Base-by-base conservation (phyloP, 305 asterid species). In the Fraxinus greggii region DNA sequence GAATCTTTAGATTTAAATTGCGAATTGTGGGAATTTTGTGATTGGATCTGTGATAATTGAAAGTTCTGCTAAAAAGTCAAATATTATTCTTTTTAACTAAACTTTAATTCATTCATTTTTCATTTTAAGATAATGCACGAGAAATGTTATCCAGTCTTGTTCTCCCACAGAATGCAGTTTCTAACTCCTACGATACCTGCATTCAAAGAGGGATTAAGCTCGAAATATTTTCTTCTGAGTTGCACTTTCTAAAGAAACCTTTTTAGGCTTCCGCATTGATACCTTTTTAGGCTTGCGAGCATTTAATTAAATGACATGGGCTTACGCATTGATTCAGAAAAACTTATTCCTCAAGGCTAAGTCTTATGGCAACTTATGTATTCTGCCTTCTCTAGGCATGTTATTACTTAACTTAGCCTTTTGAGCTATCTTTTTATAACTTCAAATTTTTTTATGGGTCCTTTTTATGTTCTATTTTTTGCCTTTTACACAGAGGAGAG, bases 21-120 rank as follows among this genome's bases (percentile, higher is more conserved):
- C n/a, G 54, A 24, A 32, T 74, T 80, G 78, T n/a, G 75, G 51
- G 86, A 29, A 48, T 35, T 42, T 77, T 40, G 78, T 13, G 8
- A 6, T 29, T 69, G 75, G 75, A 69, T 69, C 75, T 31, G 23
- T 31, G 75, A 28, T 15, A 3, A 69, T 69, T 69, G 40, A 69
- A 51, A 13, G 75, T 79, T 48, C 13, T 2, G 80, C 19, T 3
- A 3, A 75, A 29, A 51, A 23, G 70, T 77, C 72, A 76, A 40
- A 17, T 40, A 40, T 42, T 23, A 24, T 29, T 33, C 40, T 31
- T 77, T 72, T 78, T 48, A 77, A 83, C 80, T 79, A 38, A 63
- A 63, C 72, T 7, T 8, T 23, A 63, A 26, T 24, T 65, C 73
- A 24, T 28, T 28, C 5, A 1, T 24, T 24, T 29, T 69, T 26